Conservation (phyloP, 2,329 filamentous ascomycete genomes). For the Didymella lethalis region DNA sequence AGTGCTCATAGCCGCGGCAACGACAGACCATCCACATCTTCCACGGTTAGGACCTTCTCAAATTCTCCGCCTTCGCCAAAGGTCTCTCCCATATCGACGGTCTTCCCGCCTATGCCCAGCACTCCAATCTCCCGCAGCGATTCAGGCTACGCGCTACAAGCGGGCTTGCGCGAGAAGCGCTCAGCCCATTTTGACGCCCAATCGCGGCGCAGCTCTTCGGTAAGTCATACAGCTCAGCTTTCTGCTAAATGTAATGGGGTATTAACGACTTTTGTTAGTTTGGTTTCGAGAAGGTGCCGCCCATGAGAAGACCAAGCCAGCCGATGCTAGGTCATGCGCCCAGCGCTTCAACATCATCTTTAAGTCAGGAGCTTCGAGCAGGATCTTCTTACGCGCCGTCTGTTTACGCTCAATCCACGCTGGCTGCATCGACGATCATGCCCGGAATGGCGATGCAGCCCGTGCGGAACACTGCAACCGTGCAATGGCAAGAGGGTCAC, state of each 20-base stretch:
- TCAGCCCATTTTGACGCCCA: conserved; percentile 77
- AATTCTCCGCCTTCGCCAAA: conserved; percentile 65
- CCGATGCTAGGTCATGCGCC: conserved; percentile 75
- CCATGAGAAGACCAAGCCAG: conserved; percentile 67
- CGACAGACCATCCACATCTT: conserved; percentile 72
- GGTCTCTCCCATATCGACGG: conserved; percentile 77
- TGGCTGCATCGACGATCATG: conserved; percentile 87
- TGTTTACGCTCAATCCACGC: conserved; percentile 83
- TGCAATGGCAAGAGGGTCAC: conserved; percentile 85
- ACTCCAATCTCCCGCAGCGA: conserved; percentile 89
- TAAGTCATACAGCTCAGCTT: conserved; percentile 19
- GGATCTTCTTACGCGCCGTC: conserved; percentile 74
- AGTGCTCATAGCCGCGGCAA: conserved; percentile 68
- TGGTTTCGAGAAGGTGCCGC: conserved; percentile 74
- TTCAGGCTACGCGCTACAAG: conserved; percentile 85
- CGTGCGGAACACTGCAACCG: conserved; percentile 79
- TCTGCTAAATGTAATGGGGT: conserved; percentile 10
- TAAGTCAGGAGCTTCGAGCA: conserved; percentile 61
- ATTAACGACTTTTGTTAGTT: conserved; percentile 60
- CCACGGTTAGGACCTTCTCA: conserved; percentile 44
- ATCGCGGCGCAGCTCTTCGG: conserved; percentile 15
- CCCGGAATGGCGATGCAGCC: conserved; percentile 82
- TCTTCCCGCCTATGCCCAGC: conserved; percentile 77
- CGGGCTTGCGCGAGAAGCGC: conserved; percentile 89
- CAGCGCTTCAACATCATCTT: conserved; percentile 71